A percentile compares a stretch with the other conserved stretches of the same genome.
These are phyloP conservation scores for Parathielavia hyrcaniae DNA, from an alignment of 495 filamentous ascomycete species.

Conservation along the genomic window DNA sequence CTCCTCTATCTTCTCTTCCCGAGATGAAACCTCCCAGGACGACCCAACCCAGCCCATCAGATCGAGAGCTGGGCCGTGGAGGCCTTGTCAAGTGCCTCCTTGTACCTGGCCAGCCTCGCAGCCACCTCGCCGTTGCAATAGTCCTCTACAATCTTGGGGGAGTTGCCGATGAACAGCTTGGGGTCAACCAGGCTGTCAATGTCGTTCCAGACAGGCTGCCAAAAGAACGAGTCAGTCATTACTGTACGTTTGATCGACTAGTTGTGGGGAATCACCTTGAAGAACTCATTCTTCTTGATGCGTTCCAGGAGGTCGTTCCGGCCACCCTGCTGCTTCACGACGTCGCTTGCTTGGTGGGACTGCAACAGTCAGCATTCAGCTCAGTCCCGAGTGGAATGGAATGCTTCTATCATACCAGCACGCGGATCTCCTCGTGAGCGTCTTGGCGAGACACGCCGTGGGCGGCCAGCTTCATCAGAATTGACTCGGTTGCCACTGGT, in stretches of 20 bases:
- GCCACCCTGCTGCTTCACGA: constrained; percentile 72
- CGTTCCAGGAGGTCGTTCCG: constrained; percentile 80
- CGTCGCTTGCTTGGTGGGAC: constrained; percentile 72
- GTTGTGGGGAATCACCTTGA: constrained; percentile 38
- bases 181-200: constrained; percentile 70
- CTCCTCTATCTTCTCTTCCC: neutral
- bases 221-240: neutral
- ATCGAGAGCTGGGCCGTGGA: constrained; percentile 32
- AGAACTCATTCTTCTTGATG: constrained; percentile 69
- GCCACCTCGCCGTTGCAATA: constrained; percentile 37
- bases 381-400: neutral
- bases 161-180: constrained; percentile 59
- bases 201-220: constrained; percentile 60
- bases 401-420: constrained; percentile 43
- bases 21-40: neutral
- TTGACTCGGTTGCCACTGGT: constrained; percentile 67
- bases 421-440: constrained; percentile 85
- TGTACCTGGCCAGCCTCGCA: constrained; percentile 24
- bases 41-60: constrained; percentile 3
- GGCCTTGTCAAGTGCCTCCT: constrained; percentile 20
- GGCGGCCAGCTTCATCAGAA: constrained; percentile 80
- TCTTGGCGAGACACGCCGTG: constrained; percentile 77
- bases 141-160: constrained; percentile 41
- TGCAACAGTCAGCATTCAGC: neutral
- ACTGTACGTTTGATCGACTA: neutral